phyloP scores from a whole-genome alignment of 495 filamentous ascomycete species.

The Sporormia fimetaria region DNA sequence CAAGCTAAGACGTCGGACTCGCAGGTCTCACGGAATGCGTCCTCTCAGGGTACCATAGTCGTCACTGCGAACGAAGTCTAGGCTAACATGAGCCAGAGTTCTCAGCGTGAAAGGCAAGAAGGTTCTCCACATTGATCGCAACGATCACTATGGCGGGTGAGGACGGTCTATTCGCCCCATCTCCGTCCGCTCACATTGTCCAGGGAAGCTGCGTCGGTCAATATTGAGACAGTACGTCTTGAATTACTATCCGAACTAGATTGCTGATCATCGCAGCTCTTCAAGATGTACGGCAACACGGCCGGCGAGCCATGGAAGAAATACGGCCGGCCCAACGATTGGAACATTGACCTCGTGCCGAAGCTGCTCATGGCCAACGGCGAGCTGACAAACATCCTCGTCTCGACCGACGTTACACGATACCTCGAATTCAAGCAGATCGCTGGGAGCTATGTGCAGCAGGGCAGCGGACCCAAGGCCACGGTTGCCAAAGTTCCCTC shows the following conservation, averaged over 20 bases:
- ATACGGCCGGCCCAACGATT: slow-evolving; percentile 92
- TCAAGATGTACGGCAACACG: slow-evolving; percentile 85
- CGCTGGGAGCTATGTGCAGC: slow-evolving; percentile 93
- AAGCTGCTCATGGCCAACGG: slow-evolving; percentile 98
- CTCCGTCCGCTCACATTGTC: slow-evolving; percentile 24
- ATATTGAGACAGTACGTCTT: slow-evolving; percentile 70
- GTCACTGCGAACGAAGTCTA: slow-evolving; percentile 2
- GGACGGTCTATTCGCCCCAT: slow-evolving; percentile 33
- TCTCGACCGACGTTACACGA: slow-evolving; percentile 90
- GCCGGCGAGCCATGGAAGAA: slow-evolving; percentile 96
- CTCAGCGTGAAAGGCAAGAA: slow-evolving; percentile 98
- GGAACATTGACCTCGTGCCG: slow-evolving; percentile 97
- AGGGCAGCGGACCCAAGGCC: slow-evolving; percentile 63
- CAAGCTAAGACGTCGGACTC: slow-evolving; percentile 25
- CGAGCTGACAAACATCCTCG: slow-evolving; percentile 94
- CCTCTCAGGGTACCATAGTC: slow-evolving; percentile 66
- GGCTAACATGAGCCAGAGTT: slow-evolving; percentile 45
- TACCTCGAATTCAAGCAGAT: slow-evolving; percentile 99
- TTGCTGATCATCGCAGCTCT: slow-evolving; percentile 47
- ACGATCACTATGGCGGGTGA: slow-evolving; percentile 97
- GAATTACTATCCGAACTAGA: slow-evolving; percentile 14
- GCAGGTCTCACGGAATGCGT: slow-evolving; percentile 96
- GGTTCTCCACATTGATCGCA: slow-evolving; percentile 97
- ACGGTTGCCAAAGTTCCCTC: slow-evolving; percentile 95
- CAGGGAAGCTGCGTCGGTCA: slow-evolving; percentile 87